phyloP scores from a whole-genome alignment of 192 early-diverging fungal genomes.

The Dissophora ornata region DNA sequence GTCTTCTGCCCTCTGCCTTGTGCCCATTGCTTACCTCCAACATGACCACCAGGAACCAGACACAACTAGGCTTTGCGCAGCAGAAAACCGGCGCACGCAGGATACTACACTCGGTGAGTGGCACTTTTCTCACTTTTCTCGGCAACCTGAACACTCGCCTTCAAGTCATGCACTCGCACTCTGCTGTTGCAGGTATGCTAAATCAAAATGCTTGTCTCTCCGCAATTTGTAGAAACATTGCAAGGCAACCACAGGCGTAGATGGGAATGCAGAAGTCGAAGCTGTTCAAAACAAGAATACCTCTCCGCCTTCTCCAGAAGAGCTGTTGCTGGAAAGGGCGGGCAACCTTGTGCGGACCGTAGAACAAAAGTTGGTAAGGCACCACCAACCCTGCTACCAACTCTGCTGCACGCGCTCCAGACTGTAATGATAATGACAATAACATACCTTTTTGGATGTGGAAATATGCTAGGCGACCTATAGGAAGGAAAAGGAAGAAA shows the following conservation, averaged over 20 bases:
- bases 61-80: constrained; percentile 30
- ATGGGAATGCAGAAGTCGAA: not conserved
- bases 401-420: too few relatives aligned
- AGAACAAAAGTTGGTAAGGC: constrained; percentile 47
- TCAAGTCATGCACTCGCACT: not conserved
- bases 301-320: not conserved
- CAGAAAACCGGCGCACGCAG: constrained; percentile 29
- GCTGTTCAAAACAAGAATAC: not conserved
- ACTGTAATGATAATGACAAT: too few relatives aligned
- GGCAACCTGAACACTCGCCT: not conserved
- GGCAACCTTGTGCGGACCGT: constrained; percentile 9
- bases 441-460: too few relatives aligned
- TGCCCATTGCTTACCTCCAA: not conserved
- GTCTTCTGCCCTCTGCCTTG: not conserved
- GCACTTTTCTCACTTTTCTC: not conserved
- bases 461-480: constrained; percentile 9
- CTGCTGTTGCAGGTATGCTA: too few relatives aligned
- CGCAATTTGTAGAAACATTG: constrained; percentile 2
- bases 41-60: constrained; percentile 25
- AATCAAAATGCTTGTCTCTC: not conserved
- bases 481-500: constrained; percentile 24
- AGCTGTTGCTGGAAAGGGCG: constrained; percentile 13
- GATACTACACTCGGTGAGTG: constrained; percentile 5
- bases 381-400: too few relatives aligned
- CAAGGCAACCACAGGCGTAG: not conserved